A percentile compares a stretch with the other conserved stretches of the same genome.
Conservation (phyloP, 2,329 filamentous ascomycete genomes). For the Colletotrichum siamense region DNA sequence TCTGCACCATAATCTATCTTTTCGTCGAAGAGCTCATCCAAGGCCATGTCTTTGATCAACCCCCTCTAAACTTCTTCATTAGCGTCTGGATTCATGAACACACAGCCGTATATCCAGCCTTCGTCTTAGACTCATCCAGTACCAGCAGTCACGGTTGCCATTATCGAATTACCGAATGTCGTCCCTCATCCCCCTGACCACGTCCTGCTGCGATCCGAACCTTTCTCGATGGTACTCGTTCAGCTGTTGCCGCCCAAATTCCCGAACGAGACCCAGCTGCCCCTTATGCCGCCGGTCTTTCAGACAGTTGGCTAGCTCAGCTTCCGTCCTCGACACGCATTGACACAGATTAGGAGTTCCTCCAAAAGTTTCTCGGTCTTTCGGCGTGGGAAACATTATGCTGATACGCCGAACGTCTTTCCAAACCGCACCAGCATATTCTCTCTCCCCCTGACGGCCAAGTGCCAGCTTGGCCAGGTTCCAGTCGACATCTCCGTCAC, state of each 20-base stretch:
- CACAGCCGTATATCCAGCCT: neutral
- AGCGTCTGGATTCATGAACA: neutral
- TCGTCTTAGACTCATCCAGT: neutral
- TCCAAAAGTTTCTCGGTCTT: conserved; percentile 28
- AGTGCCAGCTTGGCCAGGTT: conserved; percentile 34
- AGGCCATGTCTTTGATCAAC: neutral
- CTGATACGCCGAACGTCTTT: conserved; percentile 33
- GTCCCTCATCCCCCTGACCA: conserved; percentile 18
- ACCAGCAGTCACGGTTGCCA: neutral
- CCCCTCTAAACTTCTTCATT: neutral
- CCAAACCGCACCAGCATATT: conserved; percentile 23
- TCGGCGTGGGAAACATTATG: conserved; percentile 30
- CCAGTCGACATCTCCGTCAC: conserved; percentile 27
- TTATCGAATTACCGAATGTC: conserved; percentile 4
- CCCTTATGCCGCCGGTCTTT: conserved; percentile 28
- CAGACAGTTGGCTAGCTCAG: conserved; percentile 29
- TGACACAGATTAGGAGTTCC: conserved; percentile 31
- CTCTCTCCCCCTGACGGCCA: conserved; percentile 4
- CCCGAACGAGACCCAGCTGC: conserved; percentile 33
- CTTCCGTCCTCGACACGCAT: conserved; percentile 29
- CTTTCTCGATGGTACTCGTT: conserved; percentile 15
- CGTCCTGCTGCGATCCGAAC: conserved; percentile 17
- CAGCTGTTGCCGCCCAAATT: conserved; percentile 29
- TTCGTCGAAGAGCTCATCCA: neutral
- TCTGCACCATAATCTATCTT: neutral